These are phyloP conservation scores for Aspergillus japonicus DNA, from an alignment of 2,329 filamentous ascomycete species.

Conservation along the genomic window DNA sequence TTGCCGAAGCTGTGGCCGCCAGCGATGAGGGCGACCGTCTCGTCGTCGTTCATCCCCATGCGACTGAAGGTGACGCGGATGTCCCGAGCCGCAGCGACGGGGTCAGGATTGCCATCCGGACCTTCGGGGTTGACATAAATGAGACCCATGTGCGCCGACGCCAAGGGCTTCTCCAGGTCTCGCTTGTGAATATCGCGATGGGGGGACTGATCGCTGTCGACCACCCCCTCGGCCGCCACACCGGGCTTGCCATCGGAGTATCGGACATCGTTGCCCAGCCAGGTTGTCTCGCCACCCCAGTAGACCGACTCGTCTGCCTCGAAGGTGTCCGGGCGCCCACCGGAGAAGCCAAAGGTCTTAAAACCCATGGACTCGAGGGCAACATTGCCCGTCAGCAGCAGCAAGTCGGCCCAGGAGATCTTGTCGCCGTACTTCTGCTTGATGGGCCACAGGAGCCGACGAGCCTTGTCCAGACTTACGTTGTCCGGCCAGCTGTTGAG, in stretches of 20 bases:
- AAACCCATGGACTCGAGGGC: constrained; percentile 75
- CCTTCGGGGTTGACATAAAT: constrained; percentile 83
- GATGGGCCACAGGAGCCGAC: constrained; percentile 74
- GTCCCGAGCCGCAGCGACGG: constrained; percentile 66
- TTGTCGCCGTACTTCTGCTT: constrained; percentile 84
- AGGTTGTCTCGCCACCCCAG: constrained; percentile 74
- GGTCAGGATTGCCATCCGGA: constrained; percentile 69
- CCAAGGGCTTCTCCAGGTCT: constrained; percentile 67
- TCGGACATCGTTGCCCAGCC: constrained; percentile 71
- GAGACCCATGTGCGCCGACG: constrained; percentile 69
- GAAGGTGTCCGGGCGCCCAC: constrained; percentile 70
- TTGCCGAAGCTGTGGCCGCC: constrained; percentile 79
- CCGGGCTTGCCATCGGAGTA: constrained; percentile 43
- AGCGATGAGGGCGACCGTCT: constrained; percentile 76
- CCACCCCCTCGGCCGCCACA: constrained; percentile 32
- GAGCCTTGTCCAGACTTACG: constrained; percentile 74
- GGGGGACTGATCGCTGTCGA: constrained; percentile 4
- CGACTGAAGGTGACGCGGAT: constrained; percentile 73
- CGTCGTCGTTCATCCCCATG: constrained; percentile 82
- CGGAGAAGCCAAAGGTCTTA: constrained; percentile 71
- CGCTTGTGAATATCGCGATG: constrained; percentile 54
- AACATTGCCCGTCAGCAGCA: constrained; percentile 71
- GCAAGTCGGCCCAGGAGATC: constrained; percentile 76
- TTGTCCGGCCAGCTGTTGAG: constrained; percentile 84
- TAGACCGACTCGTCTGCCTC: constrained; percentile 74